Evolutionary conservation across 495 filamentous ascomycete species (phyloP).

Genomic region (Tuber microsphaerosporum): DNA sequence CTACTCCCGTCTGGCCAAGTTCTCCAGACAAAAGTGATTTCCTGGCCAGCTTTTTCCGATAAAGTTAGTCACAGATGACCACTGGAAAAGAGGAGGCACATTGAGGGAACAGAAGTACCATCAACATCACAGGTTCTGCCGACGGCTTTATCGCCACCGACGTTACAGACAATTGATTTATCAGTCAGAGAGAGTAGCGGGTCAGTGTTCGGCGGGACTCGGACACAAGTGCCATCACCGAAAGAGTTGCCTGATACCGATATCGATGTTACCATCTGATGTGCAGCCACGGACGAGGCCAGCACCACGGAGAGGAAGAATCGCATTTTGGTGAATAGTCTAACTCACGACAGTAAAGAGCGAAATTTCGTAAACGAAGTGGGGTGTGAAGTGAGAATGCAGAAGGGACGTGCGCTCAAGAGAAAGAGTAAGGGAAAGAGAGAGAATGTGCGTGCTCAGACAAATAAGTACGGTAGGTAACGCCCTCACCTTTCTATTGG

Average conservation of each 20-base stretch:
- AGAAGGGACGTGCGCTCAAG: too few species aligned
- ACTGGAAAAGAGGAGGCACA: neutral
- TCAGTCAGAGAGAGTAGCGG: conserved; percentile 52
- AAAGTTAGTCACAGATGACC: neutral
- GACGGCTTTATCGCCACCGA: conserved; percentile 21
- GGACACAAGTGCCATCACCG: conserved; percentile 62
- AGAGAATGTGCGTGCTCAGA: neutral
- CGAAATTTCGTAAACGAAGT: conserved; percentile 2
- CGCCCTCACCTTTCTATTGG: neutral
- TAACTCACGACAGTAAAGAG: neutral
- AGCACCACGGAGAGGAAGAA: neutral
- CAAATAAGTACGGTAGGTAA: neutral
- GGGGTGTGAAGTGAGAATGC: neutral
- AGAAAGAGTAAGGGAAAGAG: neutral
- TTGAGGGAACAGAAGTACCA: conserved; percentile 13
- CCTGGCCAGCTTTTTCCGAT: conserved; percentile 43
- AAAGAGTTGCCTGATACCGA: conserved; percentile 58
- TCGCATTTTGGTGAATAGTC: neutral
- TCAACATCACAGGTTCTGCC: conserved; percentile 19
- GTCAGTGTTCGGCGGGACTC: conserved; percentile 55
- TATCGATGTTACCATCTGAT: conserved; percentile 62
- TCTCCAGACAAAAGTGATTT: conserved; percentile 59
- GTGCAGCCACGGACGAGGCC: conserved; percentile 38
- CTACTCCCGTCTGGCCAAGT: conserved; percentile 52
- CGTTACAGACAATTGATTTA: conserved; percentile 61